Evolutionary conservation across 2,329 filamentous ascomycete species (phyloP).

Genomic region (Talaromyces atroroseus): DNA sequence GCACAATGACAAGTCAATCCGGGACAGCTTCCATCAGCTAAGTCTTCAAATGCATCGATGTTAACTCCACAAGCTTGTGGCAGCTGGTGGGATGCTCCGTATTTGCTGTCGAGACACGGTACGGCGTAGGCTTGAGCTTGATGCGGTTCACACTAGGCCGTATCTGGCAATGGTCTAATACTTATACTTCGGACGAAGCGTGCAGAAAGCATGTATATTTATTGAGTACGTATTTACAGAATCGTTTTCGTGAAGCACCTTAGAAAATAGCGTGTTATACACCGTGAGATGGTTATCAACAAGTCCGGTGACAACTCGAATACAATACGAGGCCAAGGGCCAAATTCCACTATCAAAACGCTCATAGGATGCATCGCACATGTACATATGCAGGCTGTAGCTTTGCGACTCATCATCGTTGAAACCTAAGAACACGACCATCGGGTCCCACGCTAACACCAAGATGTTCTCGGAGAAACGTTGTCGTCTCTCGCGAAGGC

Average conservation of each 20-base stretch:
- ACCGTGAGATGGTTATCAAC: background rate
- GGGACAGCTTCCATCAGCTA: background rate
- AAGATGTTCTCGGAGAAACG: conserved; percentile 33
- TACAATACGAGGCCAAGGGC: background rate
- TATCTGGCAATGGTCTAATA: background rate
- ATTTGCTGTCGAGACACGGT: background rate
- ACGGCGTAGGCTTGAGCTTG: background rate
- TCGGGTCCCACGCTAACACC: conserved; percentile 32
- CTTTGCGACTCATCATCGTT: conserved; percentile 18
- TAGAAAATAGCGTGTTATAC: background rate
- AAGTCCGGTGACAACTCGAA: background rate
- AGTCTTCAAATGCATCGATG: background rate
- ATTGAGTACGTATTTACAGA: background rate
- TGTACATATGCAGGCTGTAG: too few relatives aligned
- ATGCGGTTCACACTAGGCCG: background rate
- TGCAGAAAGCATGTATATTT: background rate
- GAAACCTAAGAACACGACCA: conserved; percentile 29
- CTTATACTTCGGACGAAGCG: too few relatives aligned
- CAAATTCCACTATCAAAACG: background rate
- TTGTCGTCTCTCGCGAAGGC: conserved; percentile 30
- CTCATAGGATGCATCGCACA: background rate
- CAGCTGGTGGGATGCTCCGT: background rate
- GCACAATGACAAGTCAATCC: background rate
- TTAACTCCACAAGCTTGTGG: background rate
- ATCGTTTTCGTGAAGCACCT: too few relatives aligned